A percentile compares a stretch with the other conserved stretches of the same genome.
These are phyloP conservation scores for rapeseed (Brassica napus) DNA, from an alignment of 345 rosid genomes.

Conservation along the genomic window Da-Ae NC_063444.1:37435001-37435500, in stretches of 20 bases:
- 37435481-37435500: too few relatives aligned
- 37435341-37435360: constrained; percentile 49
- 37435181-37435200: neutral
- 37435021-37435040: neutral
- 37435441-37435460: constrained; percentile 85
- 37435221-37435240: constrained; percentile 93
- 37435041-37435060: neutral
- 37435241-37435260: constrained; percentile 89
- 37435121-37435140: neutral
- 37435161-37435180: constrained; percentile 19
- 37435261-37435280: constrained; percentile 84
- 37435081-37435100: too few relatives aligned
- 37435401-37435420: constrained; percentile 98
- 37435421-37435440: constrained; percentile 91
- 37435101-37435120: neutral
- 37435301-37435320: constrained; percentile 72
- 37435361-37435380: constrained; percentile 74
- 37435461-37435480: constrained; percentile 33
- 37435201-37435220: constrained; percentile 9
- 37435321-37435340: constrained; percentile 64
- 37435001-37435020: too few relatives aligned
- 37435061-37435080: too few relatives aligned
- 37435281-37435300: constrained; percentile 83
- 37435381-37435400: constrained; percentile 82
- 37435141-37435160: constrained; percentile 98